Evolutionary conservation across 2,329 filamentous ascomycete species (phyloP), one percentile per base, ranked within the genome.

Genomic region (Juglanconis oblonga): DNA sequence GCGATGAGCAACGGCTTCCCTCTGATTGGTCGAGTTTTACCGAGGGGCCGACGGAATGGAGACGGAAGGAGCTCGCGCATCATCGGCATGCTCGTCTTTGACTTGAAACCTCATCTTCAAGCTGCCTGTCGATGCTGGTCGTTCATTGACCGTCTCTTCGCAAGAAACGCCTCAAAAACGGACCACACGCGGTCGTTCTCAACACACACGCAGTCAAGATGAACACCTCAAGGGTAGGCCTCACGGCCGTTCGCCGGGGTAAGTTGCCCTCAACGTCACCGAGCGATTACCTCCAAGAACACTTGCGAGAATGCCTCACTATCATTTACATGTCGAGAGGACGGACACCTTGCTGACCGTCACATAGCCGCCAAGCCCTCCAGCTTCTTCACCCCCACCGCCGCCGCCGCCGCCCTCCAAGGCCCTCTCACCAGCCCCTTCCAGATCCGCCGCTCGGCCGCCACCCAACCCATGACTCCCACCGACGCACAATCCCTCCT

Each of bases 401-500:
- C 81, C 61, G 75, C 80, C 66, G 79, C 78, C 68, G 70, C 79
- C 24, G 74, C 77, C 55, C 66, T 81, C 54, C 74, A 77, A 45
- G 71, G 76, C 45, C 69, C 78, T 42, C 71, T 76, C 55, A 77
- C 74, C 60, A 65, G 69, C 49, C 38, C 38, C 47, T 14, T 45
- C 36, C 55, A 50, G 35, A 71, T 73, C n/a, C 77, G 83, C 67
- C 83, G 82, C 67, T 69, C 72, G 69, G 78, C 83, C 69, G 77
- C 84, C 45, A 87, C 86, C 58, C 75, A 85, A 68, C 82, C 82
- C 71, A 68, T 89, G 69, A 79, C 82, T 63, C 74, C 77, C 56
- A 67, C 74, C 56, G 79, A 88, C 63, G 84, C 76, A 65, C 70
- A 83, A 65, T 72, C 83, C 67, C 85, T 96, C 76, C 91, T 97